These are phyloP conservation scores for Alternaria sp. DNA, from an alignment of 2,329 filamentous ascomycete species.

Conservation along the genomic window DNA sequence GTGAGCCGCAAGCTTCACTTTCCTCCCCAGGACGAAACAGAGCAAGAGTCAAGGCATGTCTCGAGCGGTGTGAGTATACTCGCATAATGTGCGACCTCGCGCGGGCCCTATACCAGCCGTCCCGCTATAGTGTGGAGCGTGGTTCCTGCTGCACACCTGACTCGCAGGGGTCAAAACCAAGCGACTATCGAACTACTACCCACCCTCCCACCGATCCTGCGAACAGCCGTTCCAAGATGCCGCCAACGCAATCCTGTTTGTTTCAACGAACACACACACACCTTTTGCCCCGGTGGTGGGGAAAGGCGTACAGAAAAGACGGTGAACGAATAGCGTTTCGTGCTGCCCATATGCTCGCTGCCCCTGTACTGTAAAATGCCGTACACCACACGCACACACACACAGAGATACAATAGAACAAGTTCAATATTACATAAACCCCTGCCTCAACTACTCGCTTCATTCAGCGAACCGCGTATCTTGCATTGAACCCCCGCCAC, in stretches of 20 bases:
- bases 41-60: neutral
- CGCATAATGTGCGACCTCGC: constrained; percentile 8
- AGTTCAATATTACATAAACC: neutral
- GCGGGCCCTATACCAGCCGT: neutral
- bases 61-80: constrained; percentile 4
- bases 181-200: neutral
- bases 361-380: neutral
- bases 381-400: neutral
- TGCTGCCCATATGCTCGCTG: neutral
- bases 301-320: constrained; percentile 3
- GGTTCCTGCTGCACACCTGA: constrained; percentile 1
- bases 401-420: neutral
- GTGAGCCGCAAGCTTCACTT: constrained; percentile 1
- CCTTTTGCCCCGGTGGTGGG: neutral
- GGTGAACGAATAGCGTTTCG: neutral
- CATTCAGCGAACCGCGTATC: neutral
- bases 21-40: neutral
- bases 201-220: constrained; percentile 4
- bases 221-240: constrained; percentile 14
- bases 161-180: neutral
- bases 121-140: constrained; percentile 2
- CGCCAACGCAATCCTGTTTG: neutral
- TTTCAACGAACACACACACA: neutral
- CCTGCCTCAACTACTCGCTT: neutral
- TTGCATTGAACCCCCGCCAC: neutral